Evolutionary conservation across 2,329 filamentous ascomycete genomes (phyloP).

Genomic region (Aspergillus sp.): DNA sequence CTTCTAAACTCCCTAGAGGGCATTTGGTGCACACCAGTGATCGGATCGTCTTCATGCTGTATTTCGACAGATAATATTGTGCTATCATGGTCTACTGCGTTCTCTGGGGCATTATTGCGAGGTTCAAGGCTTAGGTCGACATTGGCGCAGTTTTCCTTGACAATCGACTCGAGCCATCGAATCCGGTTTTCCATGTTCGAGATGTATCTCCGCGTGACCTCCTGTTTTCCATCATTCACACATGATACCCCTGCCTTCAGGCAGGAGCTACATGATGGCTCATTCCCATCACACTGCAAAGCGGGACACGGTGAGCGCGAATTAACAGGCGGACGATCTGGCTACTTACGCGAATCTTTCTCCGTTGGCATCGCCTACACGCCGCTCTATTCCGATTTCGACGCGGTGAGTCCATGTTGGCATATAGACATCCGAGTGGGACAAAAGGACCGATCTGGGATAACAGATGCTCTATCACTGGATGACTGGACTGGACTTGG

Average conservation of each 20-base stretch:
- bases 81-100: background rate
- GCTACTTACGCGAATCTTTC: slow-evolving; percentile 52
- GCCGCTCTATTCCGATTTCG: slow-evolving; percentile 37
- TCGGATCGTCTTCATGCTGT: background rate
- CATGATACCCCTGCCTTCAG: slow-evolving; percentile 46
- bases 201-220: slow-evolving; percentile 46
- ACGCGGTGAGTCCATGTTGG: slow-evolving; percentile 30
- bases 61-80: background rate
- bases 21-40: background rate
- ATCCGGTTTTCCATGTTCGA: slow-evolving; percentile 46
- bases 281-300: slow-evolving; percentile 48
- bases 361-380: slow-evolving; percentile 47
- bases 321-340: background rate
- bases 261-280: slow-evolving; percentile 49
- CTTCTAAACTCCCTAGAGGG: background rate
- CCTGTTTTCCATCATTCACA: slow-evolving; percentile 49
- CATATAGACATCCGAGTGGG: too few relatives aligned
- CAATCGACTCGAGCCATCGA: slow-evolving; percentile 51
- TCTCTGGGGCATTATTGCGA: background rate
- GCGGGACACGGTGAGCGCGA: background rate
- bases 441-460: background rate
- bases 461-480: background rate
- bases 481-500: too few relatives aligned
- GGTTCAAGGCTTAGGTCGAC: slow-evolving; percentile 41
- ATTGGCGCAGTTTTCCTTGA: slow-evolving; percentile 47